phyloP scores from a whole-genome alignment of 345 rosid species.

The Cardamine occulta region DNA sequence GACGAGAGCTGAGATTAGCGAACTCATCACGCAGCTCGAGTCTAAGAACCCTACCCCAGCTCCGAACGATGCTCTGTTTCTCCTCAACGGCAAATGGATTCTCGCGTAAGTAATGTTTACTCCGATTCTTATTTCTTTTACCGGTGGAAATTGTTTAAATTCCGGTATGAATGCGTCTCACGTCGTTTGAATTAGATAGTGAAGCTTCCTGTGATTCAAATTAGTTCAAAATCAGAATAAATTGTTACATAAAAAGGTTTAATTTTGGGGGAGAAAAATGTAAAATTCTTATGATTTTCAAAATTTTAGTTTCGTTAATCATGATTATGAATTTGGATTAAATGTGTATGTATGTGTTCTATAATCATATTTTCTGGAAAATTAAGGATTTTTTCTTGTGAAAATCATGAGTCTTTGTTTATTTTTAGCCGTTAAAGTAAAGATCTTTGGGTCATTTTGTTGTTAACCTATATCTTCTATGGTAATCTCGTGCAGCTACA shows the following conservation, averaged over 20 bases:
- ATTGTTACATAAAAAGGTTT: neutral
- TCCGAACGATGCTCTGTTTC: constrained; percentile 76
- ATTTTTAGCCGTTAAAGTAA: neutral
- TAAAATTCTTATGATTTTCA: neutral
- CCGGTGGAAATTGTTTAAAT: neutral
- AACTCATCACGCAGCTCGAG: constrained; percentile 87
- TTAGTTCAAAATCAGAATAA: neutral
- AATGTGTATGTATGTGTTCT: neutral
- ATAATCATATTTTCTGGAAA: neutral
- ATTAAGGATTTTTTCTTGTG: neutral
- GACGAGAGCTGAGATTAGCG: constrained; percentile 87
- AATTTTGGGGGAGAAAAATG: neutral
- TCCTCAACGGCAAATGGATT: constrained; percentile 93
- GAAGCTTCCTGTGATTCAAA: neutral
- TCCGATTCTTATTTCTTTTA: neutral
- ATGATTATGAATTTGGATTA: neutral
- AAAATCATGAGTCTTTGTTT: neutral
- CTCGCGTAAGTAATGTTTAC: constrained; percentile 65
- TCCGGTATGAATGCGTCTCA: neutral
- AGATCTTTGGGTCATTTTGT: neutral
- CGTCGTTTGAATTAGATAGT: neutral
- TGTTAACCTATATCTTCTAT: neutral
- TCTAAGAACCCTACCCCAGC: constrained; percentile 84
- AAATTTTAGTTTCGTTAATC: neutral
- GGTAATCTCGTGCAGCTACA: constrained; percentile 60